Evolutionary conservation across 768 basidiomycete genomes (phyloP).

Genomic region (Podaxis rugospora): DNA sequence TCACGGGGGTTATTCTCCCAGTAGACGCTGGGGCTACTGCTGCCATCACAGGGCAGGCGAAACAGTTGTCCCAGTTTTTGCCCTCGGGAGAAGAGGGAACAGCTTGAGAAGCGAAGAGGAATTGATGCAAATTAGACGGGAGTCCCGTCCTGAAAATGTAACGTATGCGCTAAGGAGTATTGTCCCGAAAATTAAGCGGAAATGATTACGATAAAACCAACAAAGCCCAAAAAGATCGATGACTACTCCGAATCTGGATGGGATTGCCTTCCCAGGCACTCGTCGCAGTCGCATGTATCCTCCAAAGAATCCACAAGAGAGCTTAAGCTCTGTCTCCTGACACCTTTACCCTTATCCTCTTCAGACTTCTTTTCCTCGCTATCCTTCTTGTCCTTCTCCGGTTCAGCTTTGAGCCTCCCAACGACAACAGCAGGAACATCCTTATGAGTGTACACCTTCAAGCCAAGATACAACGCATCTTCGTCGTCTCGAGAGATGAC

Average conservation of each 20-base stretch:
- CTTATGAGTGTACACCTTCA: constrained; percentile 41
- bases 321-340: not conserved
- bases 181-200: not conserved
- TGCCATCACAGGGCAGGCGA: constrained; percentile 18
- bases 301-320: not conserved
- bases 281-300: constrained; percentile 2
- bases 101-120: not conserved
- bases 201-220: no score
- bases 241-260: not conserved
- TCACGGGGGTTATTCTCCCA: constrained; percentile 34
- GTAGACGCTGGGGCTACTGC: constrained; percentile 39
- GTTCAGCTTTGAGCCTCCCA: constrained; percentile 30
- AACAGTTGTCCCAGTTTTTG: not conserved
- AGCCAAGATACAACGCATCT: constrained; percentile 35
- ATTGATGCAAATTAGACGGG: not conserved
- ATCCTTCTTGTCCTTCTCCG: constrained; percentile 21
- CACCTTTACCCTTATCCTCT: not conserved
- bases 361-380: not conserved
- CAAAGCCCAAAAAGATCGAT: not conserved
- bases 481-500: constrained; percentile 25
- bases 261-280: not conserved
- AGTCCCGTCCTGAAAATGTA: not conserved
- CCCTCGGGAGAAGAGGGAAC: constrained; percentile 1
- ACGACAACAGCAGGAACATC: constrained; percentile 33
- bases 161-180: not conserved